Evolutionary conservation across 2,329 filamentous ascomycete species (phyloP).

Genomic region (Xylaria sp.): DNA sequence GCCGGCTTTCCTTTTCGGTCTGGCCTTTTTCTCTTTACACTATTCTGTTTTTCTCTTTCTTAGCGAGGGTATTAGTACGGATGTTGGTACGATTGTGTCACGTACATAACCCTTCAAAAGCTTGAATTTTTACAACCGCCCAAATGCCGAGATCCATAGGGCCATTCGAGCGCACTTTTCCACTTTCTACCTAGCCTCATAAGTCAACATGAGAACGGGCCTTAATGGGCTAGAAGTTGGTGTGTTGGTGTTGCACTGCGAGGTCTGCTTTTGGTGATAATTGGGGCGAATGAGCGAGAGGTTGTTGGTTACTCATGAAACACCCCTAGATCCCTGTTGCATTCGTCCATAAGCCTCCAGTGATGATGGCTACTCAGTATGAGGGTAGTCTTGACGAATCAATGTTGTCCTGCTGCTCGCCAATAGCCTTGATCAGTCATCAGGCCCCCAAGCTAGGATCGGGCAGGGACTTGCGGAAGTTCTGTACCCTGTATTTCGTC

Average conservation of each 20-base stretch:
- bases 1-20: not conserved
- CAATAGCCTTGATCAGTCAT: slow-evolving; percentile 15
- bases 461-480: not conserved
- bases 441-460: not conserved
- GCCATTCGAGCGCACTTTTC: slow-evolving; percentile 12
- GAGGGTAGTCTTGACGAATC: not conserved
- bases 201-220: slow-evolving; percentile 17
- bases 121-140: slow-evolving; percentile 26
- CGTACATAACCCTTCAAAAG: slow-evolving; percentile 7
- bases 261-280: not conserved
- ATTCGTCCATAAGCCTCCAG: slow-evolving; percentile 1
- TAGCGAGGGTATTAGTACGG: not conserved
- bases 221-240: slow-evolving; percentile 15
- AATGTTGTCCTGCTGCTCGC: not conserved
- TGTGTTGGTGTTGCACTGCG: slow-evolving; percentile 23
- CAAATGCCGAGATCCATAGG: slow-evolving; percentile 32
- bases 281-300: slow-evolving; percentile 7
- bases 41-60: not conserved
- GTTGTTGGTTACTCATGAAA: slow-evolving; percentile 19
- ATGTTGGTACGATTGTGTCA: not conserved
- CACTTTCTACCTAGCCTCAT: slow-evolving; percentile 17
- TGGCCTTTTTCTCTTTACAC: not conserved
- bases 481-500: not conserved
- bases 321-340: slow-evolving; percentile 10
- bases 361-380: slow-evolving; percentile 17